Base-by-base conservation (phyloP, 1,284 basidiomycete species). In the Trametes hirsuta region DNA sequence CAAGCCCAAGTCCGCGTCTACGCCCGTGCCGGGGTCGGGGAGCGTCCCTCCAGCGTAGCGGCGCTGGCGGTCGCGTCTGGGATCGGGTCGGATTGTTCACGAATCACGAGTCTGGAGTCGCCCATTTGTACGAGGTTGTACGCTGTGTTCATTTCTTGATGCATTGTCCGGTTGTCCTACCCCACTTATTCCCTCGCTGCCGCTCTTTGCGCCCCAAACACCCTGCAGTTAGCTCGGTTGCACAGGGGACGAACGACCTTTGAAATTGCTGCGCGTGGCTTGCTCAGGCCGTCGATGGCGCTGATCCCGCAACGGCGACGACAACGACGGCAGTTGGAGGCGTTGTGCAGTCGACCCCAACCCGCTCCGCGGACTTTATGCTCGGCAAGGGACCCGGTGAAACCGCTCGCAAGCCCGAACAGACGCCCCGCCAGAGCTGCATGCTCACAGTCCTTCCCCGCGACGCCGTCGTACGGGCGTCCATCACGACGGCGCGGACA, bases 1-100 rank as follows among this genome's bases (percentile, higher is more conserved):
- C 22, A 66, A 67, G 50, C 2, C 57, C 51, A 66, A 66, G 55
- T 9, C 56, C 35, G 45, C 55, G 18, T 47, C 55, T 2, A 51
- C 62, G n/a, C 48, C 62, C 9, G 53, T 22, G 9, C 55, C 61
- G 2, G 49, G 45, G 12, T 15, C 58, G 6, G 47, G 51, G 50
- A 36, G 46, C 50, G 47, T 41, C 21, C 50, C 56, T 2, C 47
- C 42, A 25, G 9, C 47, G 10, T 57, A 40, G 59, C 18, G 35
- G 25, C 37, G 8, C 42, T 46, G 58, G 39, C 22, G 18, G 42
- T 21, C 24, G 40, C n/a, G 25, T 21, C 18, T n/a, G 21, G 11
- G 40, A 18, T 21, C 36, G 18, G 25, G 30, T 42, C 34, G 37
- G 35, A 41, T 41, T n/a, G 39, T 37, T 34, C 24, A 15, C 36